These are phyloP conservation scores for Arthroderma uncinatum DNA, from an alignment of 2,329 filamentous ascomycete species.

Conservation along the genomic window DNA sequence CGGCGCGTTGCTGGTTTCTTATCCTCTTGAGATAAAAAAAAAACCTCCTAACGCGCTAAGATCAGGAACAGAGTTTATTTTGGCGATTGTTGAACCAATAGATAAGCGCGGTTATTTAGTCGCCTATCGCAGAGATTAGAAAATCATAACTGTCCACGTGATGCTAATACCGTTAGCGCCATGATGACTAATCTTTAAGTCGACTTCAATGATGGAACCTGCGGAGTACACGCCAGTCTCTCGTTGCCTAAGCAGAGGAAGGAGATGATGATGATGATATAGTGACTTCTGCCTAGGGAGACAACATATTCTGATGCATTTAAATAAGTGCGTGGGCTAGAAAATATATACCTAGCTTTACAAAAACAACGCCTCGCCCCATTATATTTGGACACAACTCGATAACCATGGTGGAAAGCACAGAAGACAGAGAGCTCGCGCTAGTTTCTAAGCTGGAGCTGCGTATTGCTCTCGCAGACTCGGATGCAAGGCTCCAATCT, in stretches of 20 bases:
- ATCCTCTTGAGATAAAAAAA: constrained; percentile 1
- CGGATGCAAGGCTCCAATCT: constrained; percentile 70
- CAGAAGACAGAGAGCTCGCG: constrained; percentile 55
- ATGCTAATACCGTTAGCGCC: background rate
- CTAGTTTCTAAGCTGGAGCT: constrained; percentile 79
- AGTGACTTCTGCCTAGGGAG: background rate
- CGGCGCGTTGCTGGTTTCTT: background rate
- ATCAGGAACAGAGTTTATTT: constrained; percentile 3
- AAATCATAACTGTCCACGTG: background rate
- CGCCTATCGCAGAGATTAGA: background rate
- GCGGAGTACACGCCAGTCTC: background rate
- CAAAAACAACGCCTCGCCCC: background rate
- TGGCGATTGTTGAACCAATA: background rate
- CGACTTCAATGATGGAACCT: background rate
- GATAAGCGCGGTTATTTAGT: background rate
- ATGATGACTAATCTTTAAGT: background rate
- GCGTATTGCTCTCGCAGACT: constrained; percentile 68
- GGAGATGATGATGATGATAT: background rate
- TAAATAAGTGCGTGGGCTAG: background rate
- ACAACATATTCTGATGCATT: background rate
- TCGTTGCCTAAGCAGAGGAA: background rate
- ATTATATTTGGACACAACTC: background rate
- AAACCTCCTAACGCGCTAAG: background rate
- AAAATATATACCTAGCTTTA: background rate
- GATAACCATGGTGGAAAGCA: constrained; percentile 21